Conservation (phyloP, 768 basidiomycete genomes). For the Mycena vitilis region DNA sequence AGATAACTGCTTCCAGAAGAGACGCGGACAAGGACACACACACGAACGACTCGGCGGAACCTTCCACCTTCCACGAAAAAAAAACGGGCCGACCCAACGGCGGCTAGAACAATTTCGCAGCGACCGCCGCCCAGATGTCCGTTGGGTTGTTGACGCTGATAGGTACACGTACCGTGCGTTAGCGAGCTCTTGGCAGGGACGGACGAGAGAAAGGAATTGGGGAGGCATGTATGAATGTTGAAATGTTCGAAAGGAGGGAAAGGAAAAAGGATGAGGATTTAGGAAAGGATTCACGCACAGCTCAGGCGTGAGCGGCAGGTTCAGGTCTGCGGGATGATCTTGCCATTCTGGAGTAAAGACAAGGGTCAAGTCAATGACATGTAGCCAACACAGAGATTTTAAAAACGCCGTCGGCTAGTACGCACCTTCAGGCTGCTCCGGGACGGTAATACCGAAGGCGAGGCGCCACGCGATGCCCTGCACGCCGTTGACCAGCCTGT, state of each 20-base stretch:
- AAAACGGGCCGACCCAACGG: neutral
- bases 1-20: constrained; percentile 19
- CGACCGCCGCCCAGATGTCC: constrained; percentile 66
- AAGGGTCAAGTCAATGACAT: neutral
- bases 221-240: no score
- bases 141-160: constrained; percentile 65
- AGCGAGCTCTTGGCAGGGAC: constrained; percentile 15
- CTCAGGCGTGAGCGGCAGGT: constrained; percentile 60
- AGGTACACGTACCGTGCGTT: neutral
- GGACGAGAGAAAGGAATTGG: no score
- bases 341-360: constrained; percentile 61
- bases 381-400: no score
- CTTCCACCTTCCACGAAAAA: neutral
- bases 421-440: constrained; percentile 65
- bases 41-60: neutral
- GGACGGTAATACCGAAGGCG: constrained; percentile 64
- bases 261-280: no score
- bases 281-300: constrained; percentile 46
- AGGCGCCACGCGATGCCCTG: constrained; percentile 70
- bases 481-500: constrained; percentile 30
- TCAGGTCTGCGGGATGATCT: constrained; percentile 62
- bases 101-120: constrained; percentile 40
- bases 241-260: neutral
- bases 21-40: neutral
- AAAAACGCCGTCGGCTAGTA: neutral